Evolutionary conservation across 805 yeast species (phyloP).

Genomic region (Ogataea paraovalis): DNA sequence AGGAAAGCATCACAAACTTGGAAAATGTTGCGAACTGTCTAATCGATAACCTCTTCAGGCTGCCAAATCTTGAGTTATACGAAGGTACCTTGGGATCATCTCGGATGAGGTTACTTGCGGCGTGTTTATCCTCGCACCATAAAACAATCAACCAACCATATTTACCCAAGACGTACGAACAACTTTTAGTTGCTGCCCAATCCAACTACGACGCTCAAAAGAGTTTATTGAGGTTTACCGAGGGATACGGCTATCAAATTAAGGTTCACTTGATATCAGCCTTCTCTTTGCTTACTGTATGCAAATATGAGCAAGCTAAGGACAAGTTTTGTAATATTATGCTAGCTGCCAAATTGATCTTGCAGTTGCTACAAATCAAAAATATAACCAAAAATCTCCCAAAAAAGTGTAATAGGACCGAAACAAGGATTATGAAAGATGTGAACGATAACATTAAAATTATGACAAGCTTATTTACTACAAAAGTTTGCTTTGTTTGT

Average conservation of each 20-base stretch:
- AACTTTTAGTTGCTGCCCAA: constrained; percentile 5
- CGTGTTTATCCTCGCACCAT: background rate
- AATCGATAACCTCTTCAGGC: constrained; percentile 8
- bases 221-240: constrained; percentile 5
- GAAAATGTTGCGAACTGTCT: constrained; percentile 6
- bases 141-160: constrained; percentile 2
- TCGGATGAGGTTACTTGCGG: background rate
- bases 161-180: constrained; percentile 8
- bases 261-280: constrained; percentile 7
- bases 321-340: constrained; percentile 2
- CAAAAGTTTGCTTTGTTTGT: background rate
- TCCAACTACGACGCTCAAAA: constrained; percentile 1
- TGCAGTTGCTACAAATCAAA: background rate
- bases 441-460: background rate
- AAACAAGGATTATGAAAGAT: background rate
- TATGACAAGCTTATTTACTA: background rate
- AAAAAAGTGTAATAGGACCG: background rate
- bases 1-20: constrained; percentile 1
- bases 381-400: background rate
- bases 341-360: constrained; percentile 7
- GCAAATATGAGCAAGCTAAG: constrained; percentile 5
- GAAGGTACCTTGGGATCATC: constrained; percentile 7
- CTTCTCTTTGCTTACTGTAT: constrained; percentile 4
- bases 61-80: constrained; percentile 11
- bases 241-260: constrained; percentile 10